These are phyloP conservation scores for Syncephalastrum racemosum DNA, from an alignment of 371 early-diverging fungal genomes.

Conservation along the genomic window DNA sequence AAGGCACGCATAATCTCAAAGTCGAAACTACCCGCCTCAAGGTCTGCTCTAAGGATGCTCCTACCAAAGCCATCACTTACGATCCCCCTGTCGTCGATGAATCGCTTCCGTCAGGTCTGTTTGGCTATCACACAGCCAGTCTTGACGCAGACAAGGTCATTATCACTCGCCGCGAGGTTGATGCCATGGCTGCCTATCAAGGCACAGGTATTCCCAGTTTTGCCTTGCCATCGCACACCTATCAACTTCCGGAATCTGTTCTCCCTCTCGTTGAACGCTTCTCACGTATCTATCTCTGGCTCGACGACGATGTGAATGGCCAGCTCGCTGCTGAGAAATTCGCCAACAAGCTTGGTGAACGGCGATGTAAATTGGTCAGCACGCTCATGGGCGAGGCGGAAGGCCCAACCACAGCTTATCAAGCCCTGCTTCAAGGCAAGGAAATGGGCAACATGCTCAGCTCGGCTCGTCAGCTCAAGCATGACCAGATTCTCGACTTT, in stretches of 20 bases:
- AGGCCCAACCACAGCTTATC: conserved; percentile 47
- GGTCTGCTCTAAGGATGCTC: conserved; percentile 24
- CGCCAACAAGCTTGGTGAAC: conserved; percentile 64
- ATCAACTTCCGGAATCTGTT: conserved; percentile 64
- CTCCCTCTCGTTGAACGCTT: conserved; percentile 66
- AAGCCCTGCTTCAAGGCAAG: conserved; percentile 32
- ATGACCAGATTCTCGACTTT: conserved; percentile 70
- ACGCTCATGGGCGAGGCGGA: conserved; percentile 31
- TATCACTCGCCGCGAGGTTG: conserved; percentile 62
- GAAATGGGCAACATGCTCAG: conserved; percentile 36
- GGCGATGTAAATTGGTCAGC: conserved; percentile 55
- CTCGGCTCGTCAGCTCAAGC: conserved; percentile 48
- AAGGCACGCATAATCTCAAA: conserved; percentile 13
- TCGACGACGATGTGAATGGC: conserved; percentile 71
- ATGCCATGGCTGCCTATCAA: conserved; percentile 74
- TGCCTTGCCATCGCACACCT: conserved; percentile 52
- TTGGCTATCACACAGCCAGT: conserved; percentile 63
- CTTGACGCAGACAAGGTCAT: conserved; percentile 44
- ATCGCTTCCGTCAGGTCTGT: conserved; percentile 46
- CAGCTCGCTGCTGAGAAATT: conserved; percentile 60
- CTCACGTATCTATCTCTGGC: conserved; percentile 65
- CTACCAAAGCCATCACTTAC: conserved; percentile 9
- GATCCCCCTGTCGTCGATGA: conserved; percentile 30
- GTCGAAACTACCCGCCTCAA: conserved; percentile 37
- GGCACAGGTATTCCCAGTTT: conserved; percentile 63